Conservation (phyloP, 1,284 basidiomycete genomes). For the Trichosporon ovoides region DNA sequence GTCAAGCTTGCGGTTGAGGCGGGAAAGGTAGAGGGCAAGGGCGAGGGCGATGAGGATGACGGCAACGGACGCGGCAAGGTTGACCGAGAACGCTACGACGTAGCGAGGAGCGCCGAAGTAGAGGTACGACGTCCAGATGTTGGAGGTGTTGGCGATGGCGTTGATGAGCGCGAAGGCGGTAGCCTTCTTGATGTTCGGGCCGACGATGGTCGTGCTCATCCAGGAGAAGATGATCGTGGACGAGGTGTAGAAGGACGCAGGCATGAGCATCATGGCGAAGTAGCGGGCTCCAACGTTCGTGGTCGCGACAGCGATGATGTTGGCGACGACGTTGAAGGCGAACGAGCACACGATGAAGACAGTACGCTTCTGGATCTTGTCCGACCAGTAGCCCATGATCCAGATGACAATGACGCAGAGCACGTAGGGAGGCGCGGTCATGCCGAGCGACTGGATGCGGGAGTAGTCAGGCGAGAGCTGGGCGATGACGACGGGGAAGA, state of each 20-base stretch:
- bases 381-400: conserved; percentile 19
- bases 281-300: conserved; percentile 41
- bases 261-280: conserved; percentile 34
- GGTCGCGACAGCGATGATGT: conserved; percentile 59
- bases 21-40: conserved; percentile 36
- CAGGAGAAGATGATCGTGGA: conserved; percentile 29
- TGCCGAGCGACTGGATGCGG: conserved; percentile 40
- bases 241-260: conserved; percentile 29
- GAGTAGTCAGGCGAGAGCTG: conserved; percentile 19
- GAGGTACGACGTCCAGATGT: conserved; percentile 33
- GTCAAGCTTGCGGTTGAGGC: conserved; percentile 43
- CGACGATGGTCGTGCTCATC: conserved; percentile 29
- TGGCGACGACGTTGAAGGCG: conserved; percentile 61
- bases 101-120: conserved; percentile 34
- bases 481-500: conserved; percentile 42
- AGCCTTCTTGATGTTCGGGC: conserved; percentile 35
- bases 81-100: conserved; percentile 40
- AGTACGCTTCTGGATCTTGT: conserved; percentile 12
- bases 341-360: conserved; percentile 13
- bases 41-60: conserved; percentile 31
- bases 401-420: conserved; percentile 25
- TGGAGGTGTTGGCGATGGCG: conserved; percentile 22
- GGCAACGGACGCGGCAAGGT: conserved; percentile 41
- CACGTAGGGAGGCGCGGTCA: conserved; percentile 43
- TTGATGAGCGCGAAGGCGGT: conserved; percentile 35